A percentile compares a stretch with the other conserved stretches of the same genome.
phyloP scores from a whole-genome alignment of 2,329 filamentous ascomycete genomes.

The Colletotrichum shisoi region DNA sequence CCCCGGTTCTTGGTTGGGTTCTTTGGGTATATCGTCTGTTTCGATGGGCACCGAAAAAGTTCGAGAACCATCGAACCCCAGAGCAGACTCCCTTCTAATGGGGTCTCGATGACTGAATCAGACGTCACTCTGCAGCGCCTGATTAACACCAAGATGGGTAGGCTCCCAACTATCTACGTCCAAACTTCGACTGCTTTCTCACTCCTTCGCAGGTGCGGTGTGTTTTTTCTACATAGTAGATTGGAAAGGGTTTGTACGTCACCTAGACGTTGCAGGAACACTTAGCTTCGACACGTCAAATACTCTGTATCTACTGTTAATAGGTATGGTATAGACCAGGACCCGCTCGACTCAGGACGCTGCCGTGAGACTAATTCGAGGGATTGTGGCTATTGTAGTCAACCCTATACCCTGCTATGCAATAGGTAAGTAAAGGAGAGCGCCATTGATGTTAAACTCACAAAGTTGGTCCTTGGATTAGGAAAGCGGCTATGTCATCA shows the following conservation, averaged over 20 bases:
- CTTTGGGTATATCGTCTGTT: neutral
- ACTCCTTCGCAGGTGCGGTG: neutral
- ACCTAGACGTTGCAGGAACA: neutral
- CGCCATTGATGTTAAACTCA: neutral
- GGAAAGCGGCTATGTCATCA: neutral
- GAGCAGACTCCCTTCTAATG: neutral
- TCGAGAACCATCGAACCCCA: conserved; percentile 20
- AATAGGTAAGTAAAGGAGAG: neutral
- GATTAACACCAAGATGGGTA: neutral
- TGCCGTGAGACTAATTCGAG: neutral
- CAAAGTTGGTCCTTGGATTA: neutral
- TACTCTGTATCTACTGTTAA: neutral
- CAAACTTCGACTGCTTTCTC: neutral
- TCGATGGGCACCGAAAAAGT: conserved; percentile 1
- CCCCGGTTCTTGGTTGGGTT: neutral
- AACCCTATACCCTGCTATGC: neutral
- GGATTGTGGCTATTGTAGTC: neutral
- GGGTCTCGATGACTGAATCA: neutral
- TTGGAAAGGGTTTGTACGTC: neutral
- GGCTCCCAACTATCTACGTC: neutral
- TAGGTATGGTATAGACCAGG: neutral
- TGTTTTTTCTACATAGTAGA: too few relatives aligned
- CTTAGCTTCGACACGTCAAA: neutral
- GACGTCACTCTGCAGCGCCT: neutral
- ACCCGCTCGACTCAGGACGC: neutral